A percentile compares a stretch with the other conserved stretches of the same genome.
These are phyloP conservation scores for Eruca vesicaria DNA, from an alignment of 441 rosid genomes.

Conservation along the genomic window DNA sequence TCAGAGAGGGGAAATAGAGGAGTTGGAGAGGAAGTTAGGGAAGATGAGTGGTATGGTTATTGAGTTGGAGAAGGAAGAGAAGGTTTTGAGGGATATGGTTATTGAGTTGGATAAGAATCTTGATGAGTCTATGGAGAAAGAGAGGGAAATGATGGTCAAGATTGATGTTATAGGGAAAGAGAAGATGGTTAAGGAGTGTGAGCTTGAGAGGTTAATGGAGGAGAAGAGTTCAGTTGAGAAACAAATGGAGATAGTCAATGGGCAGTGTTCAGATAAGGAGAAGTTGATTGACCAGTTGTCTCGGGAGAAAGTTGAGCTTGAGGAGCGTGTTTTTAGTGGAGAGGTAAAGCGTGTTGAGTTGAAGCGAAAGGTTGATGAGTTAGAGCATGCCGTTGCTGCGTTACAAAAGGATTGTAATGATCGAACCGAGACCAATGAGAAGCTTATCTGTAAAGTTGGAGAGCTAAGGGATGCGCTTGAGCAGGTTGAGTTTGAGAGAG, in stretches of 20 bases:
- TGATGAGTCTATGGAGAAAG: conserved; percentile 25
- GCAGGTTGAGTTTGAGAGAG: conserved; percentile 41
- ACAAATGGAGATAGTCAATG: conserved; percentile 22
- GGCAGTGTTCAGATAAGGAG: conserved; percentile 38
- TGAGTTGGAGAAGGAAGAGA: conserved; percentile 41
- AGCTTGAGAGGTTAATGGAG: conserved; percentile 16
- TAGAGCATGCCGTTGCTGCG: conserved; percentile 33
- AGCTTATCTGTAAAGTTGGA: conserved; percentile 33
- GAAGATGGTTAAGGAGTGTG: conserved; percentile 26
- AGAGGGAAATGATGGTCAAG: not conserved
- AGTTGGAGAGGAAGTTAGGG: conserved; percentile 28
- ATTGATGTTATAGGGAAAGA: conserved; percentile 27
- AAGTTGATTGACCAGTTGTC: conserved; percentile 36
- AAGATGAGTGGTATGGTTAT: conserved; percentile 25
- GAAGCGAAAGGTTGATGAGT: conserved; percentile 39
- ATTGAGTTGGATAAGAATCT: conserved; percentile 30
- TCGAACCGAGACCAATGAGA: conserved; percentile 38
- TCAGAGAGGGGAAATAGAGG: not conserved
- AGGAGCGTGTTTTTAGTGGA: conserved; percentile 35
- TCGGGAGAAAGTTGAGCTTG: conserved; percentile 49
- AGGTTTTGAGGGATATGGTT: conserved; percentile 34
- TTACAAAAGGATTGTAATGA: conserved; percentile 35
- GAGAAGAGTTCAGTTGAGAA: conserved; percentile 28
- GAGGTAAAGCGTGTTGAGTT: conserved; percentile 46
- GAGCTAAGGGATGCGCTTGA: conserved; percentile 37